Conservation (phyloP, 768 basidiomycete species). For the Collybiopsis luxurians region DNA sequence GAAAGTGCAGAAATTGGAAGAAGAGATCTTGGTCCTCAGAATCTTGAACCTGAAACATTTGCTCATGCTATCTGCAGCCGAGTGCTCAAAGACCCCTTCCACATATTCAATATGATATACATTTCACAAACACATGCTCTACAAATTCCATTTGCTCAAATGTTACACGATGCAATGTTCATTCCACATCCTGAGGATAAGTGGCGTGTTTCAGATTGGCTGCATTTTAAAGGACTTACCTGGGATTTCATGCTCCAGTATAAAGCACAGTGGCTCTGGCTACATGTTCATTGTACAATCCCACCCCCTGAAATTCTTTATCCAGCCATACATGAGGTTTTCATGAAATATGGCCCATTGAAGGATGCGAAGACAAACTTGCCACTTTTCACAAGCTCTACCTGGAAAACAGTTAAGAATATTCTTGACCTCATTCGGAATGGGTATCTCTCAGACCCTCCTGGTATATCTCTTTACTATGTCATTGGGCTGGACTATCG, state of each 20-base stretch:
- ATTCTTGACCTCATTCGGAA: constrained; percentile 7
- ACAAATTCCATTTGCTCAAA: constrained; percentile 15
- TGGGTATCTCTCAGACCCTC: constrained; percentile 16
- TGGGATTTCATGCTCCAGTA: constrained; percentile 5
- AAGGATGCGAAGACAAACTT: too few species aligned
- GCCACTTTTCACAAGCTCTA: constrained; percentile 9
- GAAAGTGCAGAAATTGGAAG: not conserved
- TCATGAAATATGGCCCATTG: constrained; percentile 11
- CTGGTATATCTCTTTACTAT: constrained; percentile 7
- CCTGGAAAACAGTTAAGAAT: constrained; percentile 10
- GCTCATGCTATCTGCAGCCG: constrained; percentile 9
- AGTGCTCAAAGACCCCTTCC: constrained; percentile 26
- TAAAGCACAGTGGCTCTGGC: constrained; percentile 9
- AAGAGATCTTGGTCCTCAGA: not conserved
- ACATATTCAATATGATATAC: constrained; percentile 27
- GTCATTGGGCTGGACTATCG: constrained; percentile 4
- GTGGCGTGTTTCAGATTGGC: not conserved
- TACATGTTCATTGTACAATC: not conserved
- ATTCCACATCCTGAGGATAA: constrained; percentile 17
- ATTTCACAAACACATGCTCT: constrained; percentile 23
- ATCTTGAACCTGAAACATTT: not conserved
- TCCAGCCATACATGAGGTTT: constrained; percentile 8
- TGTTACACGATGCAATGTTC: constrained; percentile 21
- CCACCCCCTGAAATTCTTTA: constrained; percentile 14
- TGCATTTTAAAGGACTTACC: not conserved